phyloP scores from a whole-genome alignment of 1,284 basidiomycete genomes.

The Mycena citricolor region DNA sequence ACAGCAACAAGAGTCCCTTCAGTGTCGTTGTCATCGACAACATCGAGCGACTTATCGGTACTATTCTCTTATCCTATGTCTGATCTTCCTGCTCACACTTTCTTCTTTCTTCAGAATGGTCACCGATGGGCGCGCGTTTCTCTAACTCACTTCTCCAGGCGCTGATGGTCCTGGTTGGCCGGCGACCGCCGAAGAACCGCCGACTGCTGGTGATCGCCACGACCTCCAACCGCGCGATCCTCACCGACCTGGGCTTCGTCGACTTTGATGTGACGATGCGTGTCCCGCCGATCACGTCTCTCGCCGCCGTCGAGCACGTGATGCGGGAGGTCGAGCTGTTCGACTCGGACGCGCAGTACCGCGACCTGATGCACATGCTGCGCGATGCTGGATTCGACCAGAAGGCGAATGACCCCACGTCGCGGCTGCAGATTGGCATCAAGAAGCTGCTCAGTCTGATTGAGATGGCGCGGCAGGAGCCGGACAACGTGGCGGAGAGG shows the following conservation, averaged over 20 bases:
- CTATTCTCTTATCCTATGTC: neutral
- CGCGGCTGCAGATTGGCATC: constrained; percentile 79
- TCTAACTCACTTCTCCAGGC: constrained; percentile 94
- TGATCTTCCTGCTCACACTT: constrained; percentile 6
- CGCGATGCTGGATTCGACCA: constrained; percentile 69
- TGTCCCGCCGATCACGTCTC: constrained; percentile 79
- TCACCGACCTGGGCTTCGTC: constrained; percentile 87
- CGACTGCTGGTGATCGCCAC: constrained; percentile 93
- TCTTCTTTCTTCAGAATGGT: constrained; percentile 74
- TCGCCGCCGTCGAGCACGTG: constrained; percentile 75
- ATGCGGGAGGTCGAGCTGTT: constrained; percentile 87
- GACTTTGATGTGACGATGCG: constrained; percentile 92
- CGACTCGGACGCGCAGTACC: constrained; percentile 54
- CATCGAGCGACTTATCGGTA: constrained; percentile 83
- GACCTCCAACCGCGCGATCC: constrained; percentile 83
- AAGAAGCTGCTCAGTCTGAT: constrained; percentile 92
- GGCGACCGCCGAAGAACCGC: constrained; percentile 94
- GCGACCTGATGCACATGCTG: constrained; percentile 66
- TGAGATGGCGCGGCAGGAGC: constrained; percentile 97
- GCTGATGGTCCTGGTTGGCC: constrained; percentile 85
- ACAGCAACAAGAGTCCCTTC: constrained; percentile 96
- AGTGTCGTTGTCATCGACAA: constrained; percentile 98
- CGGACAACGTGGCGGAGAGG: constrained; percentile 74
- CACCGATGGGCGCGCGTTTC: constrained; percentile 96
- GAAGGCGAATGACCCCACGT: constrained; percentile 39